Evolutionary conservation across 495 filamentous ascomycete species (phyloP).

Genomic region (Penicillium atrosanguineum): DNA sequence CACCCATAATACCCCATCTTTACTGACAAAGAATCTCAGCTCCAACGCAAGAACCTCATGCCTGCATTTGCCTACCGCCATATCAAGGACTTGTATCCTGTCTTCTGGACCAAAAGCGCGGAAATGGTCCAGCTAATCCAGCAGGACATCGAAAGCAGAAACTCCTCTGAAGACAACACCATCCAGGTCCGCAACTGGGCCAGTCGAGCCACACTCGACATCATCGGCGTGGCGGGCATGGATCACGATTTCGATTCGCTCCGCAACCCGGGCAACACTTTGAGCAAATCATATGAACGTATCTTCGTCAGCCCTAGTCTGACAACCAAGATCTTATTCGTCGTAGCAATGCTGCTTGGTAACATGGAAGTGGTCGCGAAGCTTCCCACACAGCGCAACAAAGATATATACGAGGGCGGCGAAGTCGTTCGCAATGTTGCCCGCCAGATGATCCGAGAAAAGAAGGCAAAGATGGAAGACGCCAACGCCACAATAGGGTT

Average conservation of each 20-base stretch:
- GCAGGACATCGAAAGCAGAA: conserved; percentile 24
- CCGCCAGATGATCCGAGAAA: conserved; percentile 63
- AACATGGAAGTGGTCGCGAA: conserved; percentile 29
- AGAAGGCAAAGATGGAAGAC: conserved; percentile 60
- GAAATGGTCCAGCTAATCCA: conserved; percentile 47
- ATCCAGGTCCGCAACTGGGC: conserved; percentile 65
- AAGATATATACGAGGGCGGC: conserved; percentile 52
- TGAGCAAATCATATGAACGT: conserved; percentile 62
- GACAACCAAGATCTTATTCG: conserved; percentile 30
- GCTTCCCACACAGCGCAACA: conserved; percentile 68
- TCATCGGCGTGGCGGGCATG: conserved; percentile 83
- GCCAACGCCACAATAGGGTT: conserved; percentile 39
- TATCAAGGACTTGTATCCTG: conserved; percentile 79
- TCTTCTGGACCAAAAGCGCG: conserved; percentile 73
- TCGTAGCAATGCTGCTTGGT: conserved; percentile 42
- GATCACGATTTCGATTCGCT: conserved; percentile 79
- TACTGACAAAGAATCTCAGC: conserved; percentile 15
- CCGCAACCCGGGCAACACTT: conserved; percentile 56
- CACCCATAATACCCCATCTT: background rate
- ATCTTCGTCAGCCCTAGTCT: conserved; percentile 31
- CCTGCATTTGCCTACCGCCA: conserved; percentile 86
- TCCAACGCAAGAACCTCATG: conserved; percentile 74
- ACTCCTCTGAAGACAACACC: conserved; percentile 25
- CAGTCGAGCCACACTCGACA: conserved; percentile 76
- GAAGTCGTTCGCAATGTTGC: conserved; percentile 60